Evolutionary conservation across 2,329 filamentous ascomycete genomes (phyloP).

Genomic region (Helminthosporium solani): DNA sequence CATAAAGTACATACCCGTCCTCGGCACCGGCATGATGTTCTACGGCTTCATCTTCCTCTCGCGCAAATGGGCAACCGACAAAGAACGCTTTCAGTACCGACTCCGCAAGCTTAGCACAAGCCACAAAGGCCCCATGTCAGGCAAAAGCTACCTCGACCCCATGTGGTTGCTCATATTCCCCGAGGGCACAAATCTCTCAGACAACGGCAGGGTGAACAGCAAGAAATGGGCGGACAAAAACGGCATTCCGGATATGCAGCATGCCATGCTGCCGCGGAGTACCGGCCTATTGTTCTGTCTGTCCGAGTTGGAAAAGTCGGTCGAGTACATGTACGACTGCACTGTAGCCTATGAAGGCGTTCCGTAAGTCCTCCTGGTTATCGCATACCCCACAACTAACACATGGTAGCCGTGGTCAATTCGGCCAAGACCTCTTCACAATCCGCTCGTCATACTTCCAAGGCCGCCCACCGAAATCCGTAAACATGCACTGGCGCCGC

Average conservation of each 20-base stretch:
- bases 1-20: conserved; percentile 76
- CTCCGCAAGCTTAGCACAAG: conserved; percentile 67
- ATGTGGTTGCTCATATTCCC: conserved; percentile 92
- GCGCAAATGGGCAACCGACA: conserved; percentile 82
- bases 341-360: conserved; percentile 95
- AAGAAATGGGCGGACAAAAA: conserved; percentile 75
- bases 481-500: conserved; percentile 95
- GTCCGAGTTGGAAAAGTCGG: conserved; percentile 68
- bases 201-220: conserved; percentile 70
- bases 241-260: conserved; percentile 66
- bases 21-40: conserved; percentile 81
- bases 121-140: conserved; percentile 42
- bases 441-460: conserved; percentile 84
- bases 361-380: conserved; percentile 62
- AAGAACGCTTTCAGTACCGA: conserved; percentile 71
- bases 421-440: conserved; percentile 84
- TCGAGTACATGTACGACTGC: conserved; percentile 88
- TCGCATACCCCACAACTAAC: conserved; percentile 7
- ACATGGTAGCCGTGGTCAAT: conserved; percentile 53
- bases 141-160: conserved; percentile 60
- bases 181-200: conserved; percentile 79
- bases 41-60: conserved; percentile 91
- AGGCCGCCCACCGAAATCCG: conserved; percentile 85
- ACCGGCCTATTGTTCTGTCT: conserved; percentile 80
- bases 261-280: conserved; percentile 74